Evolutionary conservation across 768 basidiomycete species (phyloP).

Genomic region (Kwoniella pini): DNA sequence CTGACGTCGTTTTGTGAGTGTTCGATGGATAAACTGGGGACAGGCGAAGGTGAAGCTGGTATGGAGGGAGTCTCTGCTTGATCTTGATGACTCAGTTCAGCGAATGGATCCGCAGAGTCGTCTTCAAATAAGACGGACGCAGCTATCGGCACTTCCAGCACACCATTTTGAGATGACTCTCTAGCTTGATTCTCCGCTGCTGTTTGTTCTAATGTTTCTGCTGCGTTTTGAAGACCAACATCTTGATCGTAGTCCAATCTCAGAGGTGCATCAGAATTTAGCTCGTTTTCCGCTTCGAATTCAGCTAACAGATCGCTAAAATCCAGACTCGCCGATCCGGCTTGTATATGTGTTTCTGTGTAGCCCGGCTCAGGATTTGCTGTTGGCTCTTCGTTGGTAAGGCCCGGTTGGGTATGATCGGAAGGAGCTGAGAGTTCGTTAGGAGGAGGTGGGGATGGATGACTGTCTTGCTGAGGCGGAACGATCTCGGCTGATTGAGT

Average conservation of each 20-base stretch:
- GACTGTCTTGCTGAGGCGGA: constrained; percentile 6
- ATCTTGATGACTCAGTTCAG: constrained; percentile 18
- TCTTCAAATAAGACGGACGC: constrained; percentile 25
- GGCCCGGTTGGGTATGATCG: background rate
- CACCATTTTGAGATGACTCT: background rate
- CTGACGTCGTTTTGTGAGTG: constrained; percentile 9
- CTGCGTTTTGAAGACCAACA: no score
- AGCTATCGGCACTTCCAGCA: constrained; percentile 6
- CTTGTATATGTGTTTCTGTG: background rate
- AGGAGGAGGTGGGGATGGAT: constrained; percentile 6
- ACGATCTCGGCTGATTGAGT: constrained; percentile 1
- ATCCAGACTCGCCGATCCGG: constrained; percentile 16
- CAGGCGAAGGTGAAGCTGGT: constrained; percentile 20
- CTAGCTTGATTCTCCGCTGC: no score
- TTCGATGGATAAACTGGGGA: constrained; percentile 27
- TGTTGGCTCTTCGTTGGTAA: background rate
- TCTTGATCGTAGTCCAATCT: background rate
- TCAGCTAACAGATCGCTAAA: constrained; percentile 40
- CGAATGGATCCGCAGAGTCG: constrained; percentile 27
- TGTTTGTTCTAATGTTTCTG: background rate
- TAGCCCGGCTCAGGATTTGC: background rate
- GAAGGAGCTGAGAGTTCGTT: constrained; percentile 5
- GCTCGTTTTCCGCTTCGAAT: constrained; percentile 29
- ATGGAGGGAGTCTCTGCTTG: background rate
- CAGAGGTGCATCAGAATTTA: background rate